Evolutionary conservation across 495 filamentous ascomycete species (phyloP).

Genomic region (Daldinia caldariorum): DNA sequence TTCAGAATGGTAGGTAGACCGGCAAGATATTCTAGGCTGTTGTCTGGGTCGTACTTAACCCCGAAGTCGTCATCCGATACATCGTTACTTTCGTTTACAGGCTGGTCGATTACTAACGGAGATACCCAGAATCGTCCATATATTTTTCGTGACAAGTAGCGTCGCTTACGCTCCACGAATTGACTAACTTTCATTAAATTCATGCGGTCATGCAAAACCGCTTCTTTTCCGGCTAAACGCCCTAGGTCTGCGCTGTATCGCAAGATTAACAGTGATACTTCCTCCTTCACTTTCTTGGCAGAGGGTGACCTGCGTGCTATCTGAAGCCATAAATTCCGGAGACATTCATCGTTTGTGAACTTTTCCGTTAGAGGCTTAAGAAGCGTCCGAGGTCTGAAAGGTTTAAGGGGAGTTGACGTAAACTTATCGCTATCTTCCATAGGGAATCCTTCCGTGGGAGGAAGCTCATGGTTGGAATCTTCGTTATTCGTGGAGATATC

Average conservation of each 20-base stretch:
- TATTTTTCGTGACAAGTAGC: constrained; percentile 8
- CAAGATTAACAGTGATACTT: constrained; percentile 2
- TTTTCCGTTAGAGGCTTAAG: constrained; percentile 4
- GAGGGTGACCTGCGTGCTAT: neutral
- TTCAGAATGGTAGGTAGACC: neutral
- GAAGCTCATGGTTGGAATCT: constrained; percentile 8
- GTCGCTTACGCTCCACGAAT: constrained; percentile 12
- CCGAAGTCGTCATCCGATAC: neutral
- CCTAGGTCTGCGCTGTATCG: constrained; percentile 12
- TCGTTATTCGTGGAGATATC: neutral
- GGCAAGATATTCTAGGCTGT: neutral
- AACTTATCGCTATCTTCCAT: constrained; percentile 3
- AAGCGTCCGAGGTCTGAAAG: neutral
- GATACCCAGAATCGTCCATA: constrained; percentile 6
- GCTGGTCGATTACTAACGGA: neutral
- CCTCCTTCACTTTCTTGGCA: neutral
- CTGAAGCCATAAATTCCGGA: constrained; percentile 14
- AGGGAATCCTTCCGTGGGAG: constrained; percentile 2
- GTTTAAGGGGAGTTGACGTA: neutral
- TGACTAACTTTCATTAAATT: neutral
- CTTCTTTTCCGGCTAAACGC: constrained; percentile 1
- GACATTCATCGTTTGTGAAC: constrained; percentile 8
- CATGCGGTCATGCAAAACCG: neutral
- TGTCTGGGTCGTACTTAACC: neutral
- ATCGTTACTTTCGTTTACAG: neutral